phyloP scores from a whole-genome alignment of 2,329 filamentous ascomycete species.

The Teratosphaeria zuluensis region DNA sequence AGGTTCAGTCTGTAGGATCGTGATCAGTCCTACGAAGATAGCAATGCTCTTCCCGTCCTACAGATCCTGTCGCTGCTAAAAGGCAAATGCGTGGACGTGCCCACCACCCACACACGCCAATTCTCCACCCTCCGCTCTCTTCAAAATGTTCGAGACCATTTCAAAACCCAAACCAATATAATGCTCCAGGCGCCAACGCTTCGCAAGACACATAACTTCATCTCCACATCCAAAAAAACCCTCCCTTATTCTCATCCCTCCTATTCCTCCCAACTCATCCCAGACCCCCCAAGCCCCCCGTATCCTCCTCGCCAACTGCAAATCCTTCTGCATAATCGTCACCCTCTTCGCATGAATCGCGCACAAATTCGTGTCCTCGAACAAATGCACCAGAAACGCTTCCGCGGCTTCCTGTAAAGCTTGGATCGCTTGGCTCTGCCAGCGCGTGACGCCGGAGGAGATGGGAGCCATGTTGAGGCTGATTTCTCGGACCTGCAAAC shows the following conservation, averaged over 20 bases:
- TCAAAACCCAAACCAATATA: not conserved
- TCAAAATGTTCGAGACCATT: not conserved
- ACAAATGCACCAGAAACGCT: slow-evolving; percentile 95
- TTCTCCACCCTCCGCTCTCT: not conserved
- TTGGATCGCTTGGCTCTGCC: slow-evolving; percentile 96
- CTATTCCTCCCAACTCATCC: slow-evolving; percentile 18
- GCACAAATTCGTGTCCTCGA: slow-evolving; percentile 97
- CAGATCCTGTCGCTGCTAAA: not conserved
- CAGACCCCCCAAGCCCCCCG: slow-evolving; percentile 56
- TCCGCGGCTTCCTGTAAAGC: slow-evolving; percentile 98
- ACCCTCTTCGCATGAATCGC: slow-evolving; percentile 99
- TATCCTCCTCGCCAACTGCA: slow-evolving; percentile 90
- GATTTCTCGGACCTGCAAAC: slow-evolving; percentile 66
- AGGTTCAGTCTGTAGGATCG: slow-evolving; percentile 72
- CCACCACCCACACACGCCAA: not conserved
- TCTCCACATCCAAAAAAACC: not conserved
- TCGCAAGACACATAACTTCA: not conserved
- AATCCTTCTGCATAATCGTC: slow-evolving; percentile 95
- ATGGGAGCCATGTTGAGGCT: slow-evolving; percentile 85
- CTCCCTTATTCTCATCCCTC: not conserved
- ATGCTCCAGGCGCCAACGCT: not conserved
- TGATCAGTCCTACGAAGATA: not conserved
- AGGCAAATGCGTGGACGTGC: not conserved
- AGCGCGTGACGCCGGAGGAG: slow-evolving; percentile 60
- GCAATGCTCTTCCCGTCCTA: not conserved